Base-by-base conservation (phyloP, 306 rosid species). In the barrel medic (Medicago truncatula) region DNA sequence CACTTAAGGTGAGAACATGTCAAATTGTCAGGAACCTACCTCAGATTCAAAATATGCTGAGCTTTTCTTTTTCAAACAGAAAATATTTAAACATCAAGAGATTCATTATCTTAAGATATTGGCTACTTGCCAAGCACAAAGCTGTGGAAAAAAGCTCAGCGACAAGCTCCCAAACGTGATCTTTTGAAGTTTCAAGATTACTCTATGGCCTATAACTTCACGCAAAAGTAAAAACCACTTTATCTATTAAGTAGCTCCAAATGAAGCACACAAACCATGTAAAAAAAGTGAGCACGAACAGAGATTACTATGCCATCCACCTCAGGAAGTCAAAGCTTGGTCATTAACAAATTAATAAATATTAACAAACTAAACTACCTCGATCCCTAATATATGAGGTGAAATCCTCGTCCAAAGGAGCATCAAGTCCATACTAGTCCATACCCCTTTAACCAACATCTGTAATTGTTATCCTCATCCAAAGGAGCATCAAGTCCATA, bases 301-400 rank as follows among this genome's bases (percentile, higher is more conserved):
- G 8, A 65, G 43, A 62, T 43, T 16, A 56, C 36, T 56, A 72
- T 40, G 71, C 17, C 11, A 38, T 54, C 78, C 47, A 34, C 66
- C 49, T 44, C 5, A 67, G 68, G 56, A 49, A 39, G 21, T 11
- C 46, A 71, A 54, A 68, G 73, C 72, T 28, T 18, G 74, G 21
- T 46, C 81, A 75, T 75, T 64, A 54, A 60, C 82, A 41, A 47
- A 46, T 60, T 72, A 78, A 74, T 58, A 66, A 74, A 61, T 76
- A 85, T 81, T 86, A 79, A 77, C 86, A 84, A 67, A 70, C 81
- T 75, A 83, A 36, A 67, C 78, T 78, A 78, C 71, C 58, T 46
- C 64, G 52, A 68, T 79, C 13, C 79, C 82, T 66, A 70, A 68
- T 34, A 50, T 20, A 40, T 28, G 70, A 71, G 36, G 62, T 40